Base-by-base conservation (phyloP, 2,329 filamentous ascomycete genomes). In the Pezicula radicicola region DNA sequence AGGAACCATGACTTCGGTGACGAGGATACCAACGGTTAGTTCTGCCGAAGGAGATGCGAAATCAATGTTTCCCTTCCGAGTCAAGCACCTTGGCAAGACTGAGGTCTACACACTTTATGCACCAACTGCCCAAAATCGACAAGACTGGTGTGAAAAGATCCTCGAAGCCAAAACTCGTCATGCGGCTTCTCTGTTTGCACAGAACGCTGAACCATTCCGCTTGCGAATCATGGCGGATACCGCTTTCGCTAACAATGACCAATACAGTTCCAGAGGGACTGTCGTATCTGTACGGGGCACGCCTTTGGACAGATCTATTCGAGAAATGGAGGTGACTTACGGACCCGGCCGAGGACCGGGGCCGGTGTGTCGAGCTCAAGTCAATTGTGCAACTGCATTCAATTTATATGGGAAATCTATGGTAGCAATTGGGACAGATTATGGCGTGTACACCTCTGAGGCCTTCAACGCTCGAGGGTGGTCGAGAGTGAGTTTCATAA, bases 191-290 rank as follows among this genome's bases (percentile, higher is more conserved):
- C 75, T 97, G 5, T 89, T 89, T 69, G 85, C 89, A 4, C 94
- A 99, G 65, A 96, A 97, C 66, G 93, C 94, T 0, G 94, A 99
- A 68, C 94, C 94, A 0, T 99, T 99, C 79, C 82, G 90, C 47
- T 75, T 99, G 7, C 85, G 91, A 19, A 91, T 99, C 8, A 86
- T 99, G 67, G 92, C 94, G 0, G 94, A 99, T 66, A 87, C 89
- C 41, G 89, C 92, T 0, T 99, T 99, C 68, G 85, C 87, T 10
- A 92, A 91, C 62, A 90, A 95, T 59, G 72, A 75, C 4, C 67
- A 80, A 50, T 79, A 81, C 3, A 75, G 81, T 37, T 78, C 83
- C 12, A 87, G 81, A 67, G 83, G 77, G 42, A 72, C 75, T 15
- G 76, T 83, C 52, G 88, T 96, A 18, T 82, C 88, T 8, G 94